Conservation (phyloP, 2,329 filamentous ascomycete genomes). For the Paracoccidioides brasiliensis region DNA sequence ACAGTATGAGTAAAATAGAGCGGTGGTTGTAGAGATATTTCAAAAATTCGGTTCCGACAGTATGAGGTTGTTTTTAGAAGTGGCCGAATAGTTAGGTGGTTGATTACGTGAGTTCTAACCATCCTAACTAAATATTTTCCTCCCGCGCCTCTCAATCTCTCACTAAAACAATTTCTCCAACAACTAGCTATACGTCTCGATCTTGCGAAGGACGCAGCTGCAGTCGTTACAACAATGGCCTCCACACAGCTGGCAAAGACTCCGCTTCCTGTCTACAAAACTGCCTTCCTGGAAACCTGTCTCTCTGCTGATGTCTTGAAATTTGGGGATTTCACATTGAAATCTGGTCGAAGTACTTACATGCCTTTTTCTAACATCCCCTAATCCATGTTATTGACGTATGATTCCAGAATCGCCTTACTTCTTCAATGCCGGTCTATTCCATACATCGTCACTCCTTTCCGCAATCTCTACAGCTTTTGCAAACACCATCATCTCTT, state of each 20-base stretch:
- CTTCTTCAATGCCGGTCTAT: constrained; percentile 93
- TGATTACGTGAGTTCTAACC: too few relatives aligned
- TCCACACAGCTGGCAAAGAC: background rate
- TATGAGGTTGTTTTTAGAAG: too few relatives aligned
- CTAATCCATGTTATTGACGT: background rate
- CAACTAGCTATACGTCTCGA: background rate
- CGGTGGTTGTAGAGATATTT: too few relatives aligned
- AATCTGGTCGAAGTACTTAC: constrained; percentile 56
- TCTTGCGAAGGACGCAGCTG: background rate
- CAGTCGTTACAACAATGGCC: background rate
- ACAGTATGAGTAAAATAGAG: too few relatives aligned
- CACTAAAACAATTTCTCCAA: too few relatives aligned
- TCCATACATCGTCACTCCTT: constrained; percentile 69
- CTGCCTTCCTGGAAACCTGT: constrained; percentile 25
- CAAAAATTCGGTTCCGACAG: too few relatives aligned
- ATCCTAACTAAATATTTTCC: background rate
- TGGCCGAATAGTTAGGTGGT: too few relatives aligned
- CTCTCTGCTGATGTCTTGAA: constrained; percentile 30
- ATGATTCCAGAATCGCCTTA: constrained; percentile 54
- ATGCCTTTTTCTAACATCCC: background rate
- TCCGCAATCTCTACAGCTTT: constrained; percentile 69
- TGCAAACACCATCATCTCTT: constrained; percentile 39
- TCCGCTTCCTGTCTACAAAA: constrained; percentile 21
- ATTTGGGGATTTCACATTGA: constrained; percentile 51
- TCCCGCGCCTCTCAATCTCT: background rate